Evolutionary conservation across 768 basidiomycete genomes (phyloP), one percentile per base, ranked within the genome.

Genomic region (Hebeloma cylindrosporum): DNA sequence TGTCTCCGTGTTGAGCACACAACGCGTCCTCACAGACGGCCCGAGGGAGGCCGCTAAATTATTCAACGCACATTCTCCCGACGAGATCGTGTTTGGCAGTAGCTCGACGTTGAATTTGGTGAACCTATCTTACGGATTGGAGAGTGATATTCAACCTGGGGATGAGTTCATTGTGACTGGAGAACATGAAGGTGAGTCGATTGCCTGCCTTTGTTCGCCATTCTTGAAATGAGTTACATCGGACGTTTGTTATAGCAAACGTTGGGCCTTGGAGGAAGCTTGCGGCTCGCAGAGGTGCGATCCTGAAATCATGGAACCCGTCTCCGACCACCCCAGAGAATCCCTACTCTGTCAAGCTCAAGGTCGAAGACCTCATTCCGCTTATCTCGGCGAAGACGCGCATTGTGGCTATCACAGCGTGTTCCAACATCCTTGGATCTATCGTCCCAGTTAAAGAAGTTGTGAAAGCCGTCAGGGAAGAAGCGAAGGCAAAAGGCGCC

Each of bases 141-240:
- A 85, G 25, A 55, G 51, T 0, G 73, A 73, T 40, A 69, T 89
- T 20, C 57, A 72, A 26, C 48, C 65, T 1, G 83, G 77, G 3
- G 88, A 89, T 46, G 88, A 90, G 61, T 80, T 90, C 44, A 80
- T 92, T 42, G 59, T 89, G n/a, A 85, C 84, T 0, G 78, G 77
- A 1, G 88, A 90, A 57, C 88, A 92, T 51, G 88, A 92, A 72
- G 80, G 85, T 88, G 26, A 4, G 38, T 18, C 27, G 5, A 28
- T 26, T 29, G 30, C 26, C 22, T 36, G 46, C 39, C 28, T 37
- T 35, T 23, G 6, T 16, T 43, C 47, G 16, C 10, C 22, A 6
- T 10, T 20, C 3, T 4, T 17, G 8, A 10, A 18, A 30, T 30
- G 1, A 20, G 16, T 21, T 14, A 35, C 10, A 29, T 7, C 3